Base-by-base conservation (phyloP, 345 rosid species). In the Boechera divaricarpa region DNA sequence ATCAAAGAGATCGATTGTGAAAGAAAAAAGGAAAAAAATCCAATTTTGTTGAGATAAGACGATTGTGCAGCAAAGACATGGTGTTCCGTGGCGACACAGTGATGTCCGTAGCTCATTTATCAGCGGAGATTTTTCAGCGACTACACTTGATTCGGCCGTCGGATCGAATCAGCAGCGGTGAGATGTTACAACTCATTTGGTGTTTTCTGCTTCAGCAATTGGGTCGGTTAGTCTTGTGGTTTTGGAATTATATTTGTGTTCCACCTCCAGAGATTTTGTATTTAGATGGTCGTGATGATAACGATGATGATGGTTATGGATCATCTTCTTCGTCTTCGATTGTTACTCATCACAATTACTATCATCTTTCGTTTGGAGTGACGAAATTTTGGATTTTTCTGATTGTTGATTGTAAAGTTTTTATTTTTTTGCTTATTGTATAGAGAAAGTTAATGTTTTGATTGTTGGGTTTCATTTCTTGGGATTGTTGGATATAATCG, bases 191-290 rank as follows among this genome's bases (percentile, higher is more conserved):
- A 69, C 90, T 89, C 49, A 70, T 89, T 5, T 91, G 89, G 66
- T 91, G 88, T 82, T 76, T 89, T 55, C 93, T 93, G 16, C 81
- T 91, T 33, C 86, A 85, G 10, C 88, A 89, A 68, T 64, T 91
- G 54, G 97, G 97, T 73, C 92, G 90, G 47, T 77, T 91, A 48
- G 83, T 85, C 45, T 83, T 86, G 6, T 88, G 85, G 80, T 64
- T 89, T 70, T 91, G 94, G 94, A 87, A 89, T 48, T 89, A 81
- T 48, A 80, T 91, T 7, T 91, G 91, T 76, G 84, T 88, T 48
- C 87, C 93, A 15, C 89, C 87, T 0, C 89, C 89, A 0, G 88
- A 87, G 63, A 67, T 86, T 38, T 79, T 78, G 69, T 82, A 77
- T 63, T 67, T 72, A 10, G 85, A 74, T 33, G 45, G 56, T 24